Evolutionary conservation across 2,329 filamentous ascomycete genomes (phyloP), one percentile per base, ranked within the genome.

Genomic region (Stagonosporopsis vannaccii): DNA sequence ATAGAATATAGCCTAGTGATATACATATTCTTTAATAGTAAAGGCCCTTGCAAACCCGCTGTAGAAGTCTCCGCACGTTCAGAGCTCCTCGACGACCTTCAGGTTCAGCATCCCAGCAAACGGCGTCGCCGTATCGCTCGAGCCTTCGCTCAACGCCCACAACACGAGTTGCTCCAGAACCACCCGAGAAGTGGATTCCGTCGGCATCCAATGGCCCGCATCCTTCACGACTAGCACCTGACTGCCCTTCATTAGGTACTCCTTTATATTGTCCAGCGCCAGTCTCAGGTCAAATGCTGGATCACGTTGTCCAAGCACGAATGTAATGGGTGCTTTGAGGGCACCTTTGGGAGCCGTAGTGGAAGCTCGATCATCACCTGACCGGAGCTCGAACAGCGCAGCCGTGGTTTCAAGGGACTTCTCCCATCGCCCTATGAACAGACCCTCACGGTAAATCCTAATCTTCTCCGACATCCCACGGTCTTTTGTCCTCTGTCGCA

Each of bases 301-400:
- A 64, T 87, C 85, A 20, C 76, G 65, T 61, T 80, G 71, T 2
- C 84, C 85, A 74, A 83, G 84, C 36, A 87, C 59, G 17, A 86
- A 67, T 6, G 83, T 85, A 13, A 81, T 75, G 17, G 79, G 80
- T 11, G 81, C 82, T 56, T 80, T 81, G 20, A 87, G 69, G 3
- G 76, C 70, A 3, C 82, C 83, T 11, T 72, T 63, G 2, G 78
- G 78, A 0, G 74, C 77, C 19, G 45, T 47, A 39, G 45, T 50
- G 23, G 60, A 65, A 23, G 53, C 41, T 8, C 45, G 55, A 15
- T 59, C 53, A 15, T 56, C 44, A 7, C 56, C 49, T 2, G 54
- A 48, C 7, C 69, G 70, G 23, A 85, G 74, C 15, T 78, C 76
- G 55, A 79, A 80, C 7, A 85, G 75, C 3, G 75, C 76, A 13